Evolutionary conservation across 768 basidiomycete species (phyloP).

Genomic region (Trametes gibbosa): DNA sequence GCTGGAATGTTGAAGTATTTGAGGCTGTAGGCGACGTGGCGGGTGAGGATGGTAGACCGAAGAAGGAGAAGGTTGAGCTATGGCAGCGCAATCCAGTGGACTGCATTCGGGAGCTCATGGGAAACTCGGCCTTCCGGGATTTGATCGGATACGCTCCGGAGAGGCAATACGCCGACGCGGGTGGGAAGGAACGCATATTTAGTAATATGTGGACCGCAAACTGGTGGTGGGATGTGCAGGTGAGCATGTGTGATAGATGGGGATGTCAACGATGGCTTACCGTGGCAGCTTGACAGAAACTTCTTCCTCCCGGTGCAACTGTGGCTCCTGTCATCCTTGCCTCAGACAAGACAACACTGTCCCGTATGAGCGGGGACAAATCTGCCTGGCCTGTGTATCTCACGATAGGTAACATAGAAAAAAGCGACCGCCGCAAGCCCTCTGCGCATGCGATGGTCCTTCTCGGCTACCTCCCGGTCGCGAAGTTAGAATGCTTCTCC

Average conservation of each 20-base stretch:
- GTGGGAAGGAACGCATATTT: conserved; percentile 28
- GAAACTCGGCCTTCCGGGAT: conserved; percentile 31
- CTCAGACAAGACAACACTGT: conserved; percentile 32
- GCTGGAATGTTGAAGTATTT: conserved; percentile 19
- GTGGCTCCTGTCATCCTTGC: conserved; percentile 30
- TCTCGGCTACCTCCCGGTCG: conserved; percentile 31
- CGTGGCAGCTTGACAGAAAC: background rate
- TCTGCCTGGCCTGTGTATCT: conserved; percentile 34
- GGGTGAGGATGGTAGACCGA: conserved; percentile 12
- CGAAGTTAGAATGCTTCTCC: conserved; percentile 29
- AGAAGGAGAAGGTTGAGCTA: conserved; percentile 30
- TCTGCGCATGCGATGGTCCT: conserved; percentile 21
- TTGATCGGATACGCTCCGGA: conserved; percentile 36
- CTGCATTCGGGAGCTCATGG: conserved; percentile 36
- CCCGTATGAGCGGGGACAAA: conserved; percentile 27
- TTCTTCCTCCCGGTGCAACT: conserved; percentile 25
- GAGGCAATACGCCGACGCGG: conserved; percentile 31
- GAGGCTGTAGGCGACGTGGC: conserved; percentile 14
- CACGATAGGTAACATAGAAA: conserved; percentile 32
- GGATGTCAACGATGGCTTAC: background rate
- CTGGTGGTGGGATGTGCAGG: conserved; percentile 53
- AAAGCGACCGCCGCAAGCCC: conserved; percentile 20
- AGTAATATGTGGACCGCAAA: conserved; percentile 43
- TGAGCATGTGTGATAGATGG: conserved; percentile 21
- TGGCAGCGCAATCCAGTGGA: conserved; percentile 35